Conservation (phyloP, 495 filamentous ascomycete genomes). For the Annulohypoxylon moriforme region DNA sequence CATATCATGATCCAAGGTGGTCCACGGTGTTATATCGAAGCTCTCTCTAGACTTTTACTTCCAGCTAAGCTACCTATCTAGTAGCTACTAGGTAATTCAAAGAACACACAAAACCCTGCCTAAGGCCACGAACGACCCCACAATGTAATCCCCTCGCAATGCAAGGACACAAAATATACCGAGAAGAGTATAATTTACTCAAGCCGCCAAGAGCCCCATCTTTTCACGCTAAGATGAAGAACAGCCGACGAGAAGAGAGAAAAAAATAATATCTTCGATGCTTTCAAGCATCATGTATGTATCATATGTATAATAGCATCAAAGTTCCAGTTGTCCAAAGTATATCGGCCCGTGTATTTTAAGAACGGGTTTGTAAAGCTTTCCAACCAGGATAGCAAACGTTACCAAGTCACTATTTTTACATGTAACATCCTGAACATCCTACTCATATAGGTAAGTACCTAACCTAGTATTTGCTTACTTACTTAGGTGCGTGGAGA, state of each 20-base stretch:
- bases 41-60: constrained; percentile 4
- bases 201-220: background rate
- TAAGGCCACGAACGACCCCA: constrained; percentile 4
- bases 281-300: constrained; percentile 2
- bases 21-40: constrained; percentile 12
- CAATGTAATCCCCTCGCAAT: constrained; percentile 2
- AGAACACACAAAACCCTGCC: constrained; percentile 9
- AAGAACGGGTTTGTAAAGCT: background rate
- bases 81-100: constrained; percentile 4
- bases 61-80: constrained; percentile 1
- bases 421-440: too few species aligned
- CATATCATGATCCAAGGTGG: constrained; percentile 7
- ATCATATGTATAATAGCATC: background rate
- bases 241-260: background rate
- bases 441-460: background rate
- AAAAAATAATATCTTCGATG: background rate
- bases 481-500: too few species aligned
- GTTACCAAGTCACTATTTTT: constrained; percentile 3
- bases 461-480: background rate
- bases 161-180: constrained; percentile 13
- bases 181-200: background rate
- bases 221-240: background rate
- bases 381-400: background rate
- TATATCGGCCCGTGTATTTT: background rate
- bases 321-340: background rate